phyloP scores from a whole-genome alignment of 495 filamentous ascomycete species.

The Aspergillus wentii region DNA sequence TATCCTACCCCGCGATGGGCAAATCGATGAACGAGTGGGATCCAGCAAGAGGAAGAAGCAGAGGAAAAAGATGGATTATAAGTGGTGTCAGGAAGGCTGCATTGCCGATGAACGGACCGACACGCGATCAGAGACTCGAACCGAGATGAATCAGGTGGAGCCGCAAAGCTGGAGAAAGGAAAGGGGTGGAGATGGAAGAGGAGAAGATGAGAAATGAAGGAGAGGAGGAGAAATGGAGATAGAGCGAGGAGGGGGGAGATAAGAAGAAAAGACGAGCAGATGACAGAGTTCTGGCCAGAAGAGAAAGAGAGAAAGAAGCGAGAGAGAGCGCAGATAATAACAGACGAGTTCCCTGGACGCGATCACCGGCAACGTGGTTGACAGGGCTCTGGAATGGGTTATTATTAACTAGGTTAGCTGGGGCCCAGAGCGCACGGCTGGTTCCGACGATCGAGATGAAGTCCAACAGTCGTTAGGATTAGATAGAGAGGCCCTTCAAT shows the following conservation, averaged over 20 bases:
- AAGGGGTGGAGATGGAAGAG: slow-evolving; percentile 5
- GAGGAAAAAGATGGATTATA: not conserved
- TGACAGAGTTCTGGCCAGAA: not conserved
- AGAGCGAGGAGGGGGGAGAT: slow-evolving; percentile 5
- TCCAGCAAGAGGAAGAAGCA: not conserved
- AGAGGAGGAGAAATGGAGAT: slow-evolving; percentile 4
- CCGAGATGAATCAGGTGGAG: slow-evolving; percentile 1
- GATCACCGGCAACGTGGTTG: slow-evolving; percentile 29
- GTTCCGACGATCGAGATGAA: slow-evolving; percentile 7
- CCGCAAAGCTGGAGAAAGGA: slow-evolving; percentile 5
- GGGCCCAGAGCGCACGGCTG: slow-evolving; percentile 7
- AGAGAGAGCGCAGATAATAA: too few species aligned
- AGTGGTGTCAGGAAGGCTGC: too few species aligned
- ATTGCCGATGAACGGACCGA: not conserved
- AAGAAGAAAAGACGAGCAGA: slow-evolving; percentile 1
- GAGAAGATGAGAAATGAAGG: slow-evolving; percentile 1
- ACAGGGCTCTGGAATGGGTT: slow-evolving; percentile 29
- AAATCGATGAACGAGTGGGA: slow-evolving; percentile 2
- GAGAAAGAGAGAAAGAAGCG: too few species aligned
- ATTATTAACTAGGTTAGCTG: too few species aligned
- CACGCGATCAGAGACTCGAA: not conserved
- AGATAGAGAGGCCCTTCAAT: too few species aligned
- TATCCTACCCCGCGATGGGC: too few species aligned
- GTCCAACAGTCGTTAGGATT: not conserved
- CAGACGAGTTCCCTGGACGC: slow-evolving; percentile 6